Percentiles rank a stretch among this genome's conserved stretches.
These are phyloP conservation scores for Pichia ethanolica DNA, from an alignment of 805 yeast genomes.

Conservation along the genomic window DNA sequence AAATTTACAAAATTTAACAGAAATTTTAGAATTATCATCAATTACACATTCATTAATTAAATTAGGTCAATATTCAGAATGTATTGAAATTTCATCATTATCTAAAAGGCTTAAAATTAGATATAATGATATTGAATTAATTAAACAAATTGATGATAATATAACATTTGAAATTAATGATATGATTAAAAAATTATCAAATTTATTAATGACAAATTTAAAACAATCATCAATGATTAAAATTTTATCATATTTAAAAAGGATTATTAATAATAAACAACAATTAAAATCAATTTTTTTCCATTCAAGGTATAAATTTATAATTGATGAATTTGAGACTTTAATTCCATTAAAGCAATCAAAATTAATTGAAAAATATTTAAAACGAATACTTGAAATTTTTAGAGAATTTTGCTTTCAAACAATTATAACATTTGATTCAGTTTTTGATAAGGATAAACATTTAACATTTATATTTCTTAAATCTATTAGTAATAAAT, in stretches of 20 bases:
- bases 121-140: constrained; percentile 53
- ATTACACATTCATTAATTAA: constrained; percentile 75
- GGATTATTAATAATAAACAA: constrained; percentile 15
- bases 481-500: constrained; percentile 25
- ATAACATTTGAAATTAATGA: constrained; percentile 47
- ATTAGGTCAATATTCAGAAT: constrained; percentile 83
- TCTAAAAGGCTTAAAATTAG: constrained; percentile 61
- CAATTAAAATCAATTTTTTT: constrained; percentile 51
- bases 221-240: constrained; percentile 75
- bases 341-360: constrained; percentile 48
- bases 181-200: constrained; percentile 64
- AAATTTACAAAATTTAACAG: constrained; percentile 66
- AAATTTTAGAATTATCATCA: constrained; percentile 77
- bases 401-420: constrained; percentile 78
- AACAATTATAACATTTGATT: constrained; percentile 57
- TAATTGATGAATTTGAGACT: constrained; percentile 51
- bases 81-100: constrained; percentile 74
- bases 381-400: constrained; percentile 76
- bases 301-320: constrained; percentile 61
- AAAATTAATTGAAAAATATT: constrained; percentile 47
- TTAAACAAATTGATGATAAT: constrained; percentile 42
- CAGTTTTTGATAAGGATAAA: constrained; percentile 41
- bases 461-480: constrained; percentile 32
- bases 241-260: constrained; percentile 54
- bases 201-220: constrained; percentile 63